phyloP scores from a whole-genome alignment of 2,329 filamentous ascomycete genomes.

The Talaromyces sp. region DNA sequence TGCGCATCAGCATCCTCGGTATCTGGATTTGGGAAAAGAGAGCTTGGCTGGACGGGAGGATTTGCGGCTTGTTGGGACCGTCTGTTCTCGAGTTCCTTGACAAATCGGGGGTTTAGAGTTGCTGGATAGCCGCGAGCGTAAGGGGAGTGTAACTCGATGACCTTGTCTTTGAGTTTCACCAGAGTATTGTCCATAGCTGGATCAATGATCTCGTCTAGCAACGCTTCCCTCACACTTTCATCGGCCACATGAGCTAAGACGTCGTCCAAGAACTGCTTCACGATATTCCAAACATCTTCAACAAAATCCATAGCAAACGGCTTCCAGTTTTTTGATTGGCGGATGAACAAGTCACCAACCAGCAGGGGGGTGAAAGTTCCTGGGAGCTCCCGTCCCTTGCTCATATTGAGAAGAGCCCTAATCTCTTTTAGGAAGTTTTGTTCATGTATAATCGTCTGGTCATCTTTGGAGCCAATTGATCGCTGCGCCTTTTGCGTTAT shows the following conservation, averaged over 20 bases:
- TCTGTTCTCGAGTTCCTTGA: conserved; percentile 22
- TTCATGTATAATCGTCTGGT: background rate
- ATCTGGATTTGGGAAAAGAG: background rate
- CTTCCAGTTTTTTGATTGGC: conserved; percentile 12
- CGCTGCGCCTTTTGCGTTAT: background rate
- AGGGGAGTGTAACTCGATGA: conserved; percentile 43
- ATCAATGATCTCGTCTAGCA: conserved; percentile 10
- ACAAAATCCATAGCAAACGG: conserved; percentile 7
- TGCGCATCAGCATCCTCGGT: conserved; percentile 2
- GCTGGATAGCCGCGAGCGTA: conserved; percentile 35
- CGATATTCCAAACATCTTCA: background rate
- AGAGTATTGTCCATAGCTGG: conserved; percentile 8
- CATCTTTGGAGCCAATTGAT: background rate
- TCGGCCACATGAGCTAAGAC: conserved; percentile 9
- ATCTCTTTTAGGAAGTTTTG: background rate
- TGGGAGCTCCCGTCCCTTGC: conserved; percentile 13
- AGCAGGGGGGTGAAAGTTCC: conserved; percentile 13
- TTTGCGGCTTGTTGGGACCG: background rate
- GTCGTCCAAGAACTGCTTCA: conserved; percentile 9
- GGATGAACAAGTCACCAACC: conserved; percentile 10
- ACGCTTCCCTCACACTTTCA: conserved; percentile 10
- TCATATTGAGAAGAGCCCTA: conserved; percentile 2
- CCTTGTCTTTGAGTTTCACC: conserved; percentile 7
- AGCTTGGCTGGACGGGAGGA: background rate
- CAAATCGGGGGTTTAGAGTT: conserved; percentile 34